Base-by-base conservation (phyloP, 306 rosid genomes). In the Luffa aegyptiaca region DNA sequence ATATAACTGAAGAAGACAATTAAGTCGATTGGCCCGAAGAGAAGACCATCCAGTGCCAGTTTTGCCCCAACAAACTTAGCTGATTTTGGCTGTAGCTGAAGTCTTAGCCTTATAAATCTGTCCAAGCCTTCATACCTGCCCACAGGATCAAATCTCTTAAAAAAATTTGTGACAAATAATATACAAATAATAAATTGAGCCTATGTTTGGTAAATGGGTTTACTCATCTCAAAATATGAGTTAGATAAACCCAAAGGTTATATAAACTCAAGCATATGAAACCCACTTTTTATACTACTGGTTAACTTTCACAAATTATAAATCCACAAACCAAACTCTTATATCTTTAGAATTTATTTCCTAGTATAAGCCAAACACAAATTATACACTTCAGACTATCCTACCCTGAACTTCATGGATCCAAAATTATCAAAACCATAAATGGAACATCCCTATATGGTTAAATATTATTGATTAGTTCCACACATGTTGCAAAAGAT, bases 71-170 rank as follows among this genome's bases (percentile, higher is more conserved):
- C 93, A 79, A 94, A 94, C 77, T 89, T 89, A 18, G 82, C 75
- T 70, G 98, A 87, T 52, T 90, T 89, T 8, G 98, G 94, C 83
- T 79, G 88, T 57, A 89, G 89, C 83, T 66, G 79, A 41, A 92
- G 93, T 75, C 57, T 88, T 42, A 72, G 45, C 84, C 89, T 92
- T 78, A 90, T 87, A 69, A 85, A 78, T 79, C 83, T 85, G 84
- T 94, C 98, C 93, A 94, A 87, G 61, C 92, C 93, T 84, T 89
- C 96, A 49, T 92, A 92, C 98, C 98, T 93, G 66, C 84, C 84
- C 82, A 79, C 45, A 75, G 41, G 70, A 84, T 21, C 35, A 6
- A 8, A 74, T 74, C 8, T 51, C 62, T 74, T 51, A 37, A 8
- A 37, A 8, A 9, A 33, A 35, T 51, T 11, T 8, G 41, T 48